Base-by-base conservation (phyloP, 805 yeast species). In the Candida oleophila region DNA sequence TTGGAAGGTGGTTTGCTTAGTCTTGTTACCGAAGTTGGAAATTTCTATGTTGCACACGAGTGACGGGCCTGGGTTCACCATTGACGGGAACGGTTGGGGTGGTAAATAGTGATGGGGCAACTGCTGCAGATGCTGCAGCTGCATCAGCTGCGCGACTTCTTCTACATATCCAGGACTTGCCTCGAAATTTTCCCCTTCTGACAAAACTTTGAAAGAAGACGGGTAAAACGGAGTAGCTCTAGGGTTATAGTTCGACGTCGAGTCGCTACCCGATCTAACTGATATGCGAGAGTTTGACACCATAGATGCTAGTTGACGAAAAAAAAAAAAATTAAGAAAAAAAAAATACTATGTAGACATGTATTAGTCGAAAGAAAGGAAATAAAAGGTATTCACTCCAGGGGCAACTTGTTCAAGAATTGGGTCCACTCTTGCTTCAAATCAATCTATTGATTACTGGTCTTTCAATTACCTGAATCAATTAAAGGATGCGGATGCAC, bases 221-320 rank as follows among this genome's bases (percentile, higher is more conserved):
- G 42, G 42, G 14, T 39, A 39, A 16, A 39, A 39, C 20, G 42
- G 42, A 21, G 42, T 18, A 18, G 42, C 42, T 8, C 32, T 16
- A 14, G 34, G 42, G 22, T 39, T 39, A n/a, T 16, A 39, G 30
- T 25, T 25, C 9, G 30, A 25, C 11, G 11, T 25, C 42, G 42
- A 21, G 8, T 22, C 42, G 33, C 42, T 28, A 14, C 42, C 34
- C 15, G 42, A n/a, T 28, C 42, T 22, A 11, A 49, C 46, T 18
- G 58, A 53, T 21, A 53, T 51, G 55, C 41, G 56, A 3, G 58
- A 53, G 34, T 53, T 54, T 4, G 19, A 36, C 16, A 19, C 39
- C 39, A 36, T 36, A 16, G 39, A 36, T 36, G 4, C 30, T 25
- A 7, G 11, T 7, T 25, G 11, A 7, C 11, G 30, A 25, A n/a